phyloP scores from a whole-genome alignment of 345 rosid genomes.

The Cardamine resedifolia region DNA sequence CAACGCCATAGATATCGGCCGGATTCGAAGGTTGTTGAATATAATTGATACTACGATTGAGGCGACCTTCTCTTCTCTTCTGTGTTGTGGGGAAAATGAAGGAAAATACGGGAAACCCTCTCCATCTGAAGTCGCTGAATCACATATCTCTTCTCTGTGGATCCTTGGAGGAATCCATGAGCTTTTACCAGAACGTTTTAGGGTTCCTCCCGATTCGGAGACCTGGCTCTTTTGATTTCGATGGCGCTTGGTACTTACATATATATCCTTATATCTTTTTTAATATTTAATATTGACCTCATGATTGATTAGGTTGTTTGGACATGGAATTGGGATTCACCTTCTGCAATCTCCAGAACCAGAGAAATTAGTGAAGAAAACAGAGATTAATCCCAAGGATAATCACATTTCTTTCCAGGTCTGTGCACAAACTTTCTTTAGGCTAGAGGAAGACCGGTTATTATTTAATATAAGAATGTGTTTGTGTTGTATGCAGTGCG shows the following conservation, averaged over 20 bases:
- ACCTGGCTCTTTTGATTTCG: slow-evolving; percentile 81
- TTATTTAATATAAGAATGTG: background rate
- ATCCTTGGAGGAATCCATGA: slow-evolving; percentile 64
- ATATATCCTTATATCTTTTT: background rate
- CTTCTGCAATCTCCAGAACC: slow-evolving; percentile 72
- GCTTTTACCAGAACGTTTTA: slow-evolving; percentile 69
- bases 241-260: slow-evolving; percentile 77
- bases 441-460: too few relatives aligned
- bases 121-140: slow-evolving; percentile 73
- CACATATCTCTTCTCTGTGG: slow-evolving; percentile 74
- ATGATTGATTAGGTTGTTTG: slow-evolving; percentile 85
- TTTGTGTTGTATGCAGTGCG: slow-evolving; percentile 52
- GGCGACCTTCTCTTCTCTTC: background rate
- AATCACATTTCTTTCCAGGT: slow-evolving; percentile 90
- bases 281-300: too few relatives aligned
- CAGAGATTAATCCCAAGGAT: slow-evolving; percentile 77
- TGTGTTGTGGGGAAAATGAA: slow-evolving; percentile 36
- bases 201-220: slow-evolving; percentile 78
- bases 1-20: background rate
- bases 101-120: slow-evolving; percentile 57
- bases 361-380: slow-evolving; percentile 56
- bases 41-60: too few relatives aligned
- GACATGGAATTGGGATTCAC: slow-evolving; percentile 77
- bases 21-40: background rate
- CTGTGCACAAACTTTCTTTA: too few relatives aligned